Conservation (phyloP, 345 rosid species). For the Hevea brasiliensis region DNA sequence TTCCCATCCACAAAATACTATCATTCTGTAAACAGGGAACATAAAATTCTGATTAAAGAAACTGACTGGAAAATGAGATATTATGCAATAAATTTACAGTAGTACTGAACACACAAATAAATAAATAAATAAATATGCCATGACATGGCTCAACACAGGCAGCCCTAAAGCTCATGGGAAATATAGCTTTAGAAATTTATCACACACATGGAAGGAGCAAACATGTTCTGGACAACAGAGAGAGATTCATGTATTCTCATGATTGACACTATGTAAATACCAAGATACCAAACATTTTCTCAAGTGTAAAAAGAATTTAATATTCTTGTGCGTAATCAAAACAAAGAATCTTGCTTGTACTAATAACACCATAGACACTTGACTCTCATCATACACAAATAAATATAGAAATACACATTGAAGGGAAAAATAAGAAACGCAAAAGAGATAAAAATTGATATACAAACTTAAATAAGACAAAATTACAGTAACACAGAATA, state of each 20-base stretch:
- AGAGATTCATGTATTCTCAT: no score
- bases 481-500: background rate
- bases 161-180: no score
- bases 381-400: background rate
- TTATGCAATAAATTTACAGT: background rate
- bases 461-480: background rate
- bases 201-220: no score
- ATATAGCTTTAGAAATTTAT: no score
- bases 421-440: background rate
- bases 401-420: background rate
- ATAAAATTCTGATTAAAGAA: background rate
- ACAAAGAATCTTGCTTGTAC: no score
- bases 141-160: no score
- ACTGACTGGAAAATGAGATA: background rate
- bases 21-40: background rate
- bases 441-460: background rate
- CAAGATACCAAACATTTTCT: no score
- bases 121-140: no score
- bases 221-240: no score
- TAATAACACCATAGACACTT: no score
- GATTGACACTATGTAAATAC: no score
- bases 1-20: background rate
- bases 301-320: background rate
- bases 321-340: no score
- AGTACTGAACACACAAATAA: background rate